Base-by-base conservation (phyloP, 2,329 filamentous ascomycete species). In the Lachnellula willkommii region DNA sequence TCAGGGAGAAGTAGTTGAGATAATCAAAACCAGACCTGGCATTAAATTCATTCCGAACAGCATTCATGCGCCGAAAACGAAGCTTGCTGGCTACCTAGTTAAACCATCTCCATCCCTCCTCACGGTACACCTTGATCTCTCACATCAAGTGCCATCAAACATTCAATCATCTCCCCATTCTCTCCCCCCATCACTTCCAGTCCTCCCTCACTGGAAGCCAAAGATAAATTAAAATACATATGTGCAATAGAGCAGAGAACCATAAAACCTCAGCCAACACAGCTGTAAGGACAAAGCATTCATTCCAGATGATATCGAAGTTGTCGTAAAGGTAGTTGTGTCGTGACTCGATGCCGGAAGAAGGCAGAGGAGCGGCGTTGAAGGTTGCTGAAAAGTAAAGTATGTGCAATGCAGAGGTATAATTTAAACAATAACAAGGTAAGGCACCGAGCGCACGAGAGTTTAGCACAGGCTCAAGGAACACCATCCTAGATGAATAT, bases 391-490 rank as follows among this genome's bases (percentile, higher is more conserved):
- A 45, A 58, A 55, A 50, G 32, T 32, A 56, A 53, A 45, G 48
- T 62, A 62, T 62, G 59, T 61, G 60, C 58, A 62, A 32, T 32
- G 28, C 28, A 26, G 48, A 58, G 47, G 47, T 32, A 40, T 47
- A 50, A 37, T 24, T 50, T 36, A 49, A 51, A 32, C 45, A 50
- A 63, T 36, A 65, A 36, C 51, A 40, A 52, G 32, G 56, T 11
- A 45, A 56, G 61, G 62, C 53, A 65, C 64, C 64, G 66, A 67
- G 64, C 64, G 60, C 64, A 66, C 63, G 65, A 67, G 64, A 62
- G 56, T 61, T 63, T 62, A 58, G 60, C 65, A 65, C 64, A 67
- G 66, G 64, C 66, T 67, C 65, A 54, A 68, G 57, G 61, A 62
- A 58, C 43, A 61, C 55, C 55, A 56, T 54, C 52, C 39, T 53